Conservation (phyloP, 1,284 basidiomycete genomes). For the Neonothopanus nambi region DNA sequence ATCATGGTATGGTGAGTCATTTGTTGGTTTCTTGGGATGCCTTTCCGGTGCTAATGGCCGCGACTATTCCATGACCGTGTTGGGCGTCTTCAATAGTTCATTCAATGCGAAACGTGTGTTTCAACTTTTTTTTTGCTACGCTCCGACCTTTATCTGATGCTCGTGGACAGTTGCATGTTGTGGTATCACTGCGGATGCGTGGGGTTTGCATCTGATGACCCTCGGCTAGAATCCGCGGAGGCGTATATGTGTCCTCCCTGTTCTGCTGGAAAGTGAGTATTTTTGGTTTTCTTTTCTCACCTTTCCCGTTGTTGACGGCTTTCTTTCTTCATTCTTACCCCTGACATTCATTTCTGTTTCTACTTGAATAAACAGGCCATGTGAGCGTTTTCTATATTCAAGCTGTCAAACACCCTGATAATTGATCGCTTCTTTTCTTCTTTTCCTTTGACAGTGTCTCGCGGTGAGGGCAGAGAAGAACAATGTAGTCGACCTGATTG, state of each 20-base stretch:
- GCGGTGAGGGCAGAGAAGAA: not conserved
- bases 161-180: not conserved
- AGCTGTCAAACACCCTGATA: not conserved
- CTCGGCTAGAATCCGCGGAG: conserved; percentile 25
- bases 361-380: no score
- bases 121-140: conserved; percentile 26
- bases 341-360: not conserved
- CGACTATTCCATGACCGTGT: no score
- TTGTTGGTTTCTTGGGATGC: not conserved
- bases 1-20: conserved; percentile 4
- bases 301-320: not conserved
- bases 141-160: not conserved
- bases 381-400: not conserved
- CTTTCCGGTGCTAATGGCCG: not conserved
- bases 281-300: no score
- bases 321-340: not conserved
- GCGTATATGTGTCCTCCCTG: conserved; percentile 38
- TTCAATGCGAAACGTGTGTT: conserved; percentile 10
- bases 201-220: conserved; percentile 31
- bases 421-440: no score
- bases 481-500: conserved; percentile 9
- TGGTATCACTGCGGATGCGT: conserved; percentile 45
- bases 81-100: no score
- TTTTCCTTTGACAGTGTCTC: not conserved
- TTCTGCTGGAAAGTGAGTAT: conserved; percentile 28